Conservation (phyloP, 139 green algal species). For the Chlamydomonas eustigma region DNA sequence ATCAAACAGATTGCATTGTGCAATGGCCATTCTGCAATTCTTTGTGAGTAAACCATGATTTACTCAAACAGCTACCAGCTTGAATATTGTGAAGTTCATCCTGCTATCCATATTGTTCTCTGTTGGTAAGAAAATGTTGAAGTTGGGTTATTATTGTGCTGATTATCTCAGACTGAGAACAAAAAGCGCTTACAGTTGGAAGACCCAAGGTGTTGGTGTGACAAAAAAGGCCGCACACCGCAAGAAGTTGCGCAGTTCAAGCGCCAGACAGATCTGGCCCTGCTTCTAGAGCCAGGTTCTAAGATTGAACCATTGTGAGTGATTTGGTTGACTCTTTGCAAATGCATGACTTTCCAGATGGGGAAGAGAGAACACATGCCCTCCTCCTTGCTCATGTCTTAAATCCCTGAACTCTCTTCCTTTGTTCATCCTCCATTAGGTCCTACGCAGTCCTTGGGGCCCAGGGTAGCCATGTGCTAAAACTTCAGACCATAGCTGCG, state of each 20-base stretch:
- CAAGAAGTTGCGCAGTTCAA: not conserved
- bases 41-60: too few species aligned
- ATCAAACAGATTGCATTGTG: constrained; percentile 6
- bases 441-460: not conserved
- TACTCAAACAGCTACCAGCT: too few species aligned
- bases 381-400: too few species aligned
- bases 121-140: not conserved
- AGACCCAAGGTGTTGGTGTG: constrained; percentile 5
- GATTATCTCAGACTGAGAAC: not conserved
- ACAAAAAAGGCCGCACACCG: not conserved
- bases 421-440: not conserved
- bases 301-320: not conserved
- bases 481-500: constrained; percentile 2
- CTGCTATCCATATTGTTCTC: not conserved
- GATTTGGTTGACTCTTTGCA: not conserved
- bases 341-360: too few species aligned
- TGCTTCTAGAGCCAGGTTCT: not conserved
- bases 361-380: too few species aligned
- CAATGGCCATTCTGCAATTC: constrained; percentile 23
- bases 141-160: too few species aligned
- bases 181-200: constrained; percentile 1
- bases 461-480: not conserved
- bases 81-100: too few species aligned
- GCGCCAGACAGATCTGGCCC: constrained; percentile 6
- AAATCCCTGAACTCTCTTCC: too few species aligned